Conservation (phyloP, 208 protist species). For the Acanthamoeba triangularis region DNA sequence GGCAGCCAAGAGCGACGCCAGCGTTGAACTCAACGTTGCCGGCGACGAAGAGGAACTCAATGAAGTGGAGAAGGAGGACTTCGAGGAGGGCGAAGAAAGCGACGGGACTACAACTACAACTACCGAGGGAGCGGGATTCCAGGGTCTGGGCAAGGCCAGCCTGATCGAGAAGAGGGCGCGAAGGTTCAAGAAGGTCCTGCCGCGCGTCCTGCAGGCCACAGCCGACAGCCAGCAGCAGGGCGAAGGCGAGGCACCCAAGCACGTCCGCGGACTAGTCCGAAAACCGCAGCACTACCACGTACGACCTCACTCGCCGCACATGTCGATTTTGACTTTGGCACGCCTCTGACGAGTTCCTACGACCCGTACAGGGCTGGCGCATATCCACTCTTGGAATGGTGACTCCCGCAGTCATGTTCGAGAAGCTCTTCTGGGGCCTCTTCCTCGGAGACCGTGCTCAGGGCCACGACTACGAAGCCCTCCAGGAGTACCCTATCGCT, state of each 20-base stretch:
- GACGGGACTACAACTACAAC: not conserved
- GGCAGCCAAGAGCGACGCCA: not conserved
- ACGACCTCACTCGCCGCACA: not conserved
- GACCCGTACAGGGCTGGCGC: not conserved
- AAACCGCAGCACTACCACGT: constrained; percentile 19
- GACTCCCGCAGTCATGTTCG: constrained; percentile 27
- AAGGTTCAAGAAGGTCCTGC: constrained; percentile 52
- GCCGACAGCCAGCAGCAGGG: not conserved
- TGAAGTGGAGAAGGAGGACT: not conserved
- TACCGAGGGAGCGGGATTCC: not conserved
- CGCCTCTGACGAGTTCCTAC: not conserved
- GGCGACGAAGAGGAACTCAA: not conserved
- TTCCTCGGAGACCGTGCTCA: not conserved
- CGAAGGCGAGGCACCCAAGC: not conserved
- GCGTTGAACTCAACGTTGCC: not conserved
- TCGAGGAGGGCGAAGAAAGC: not conserved
- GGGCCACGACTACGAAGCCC: not conserved
- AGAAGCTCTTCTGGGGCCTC: constrained; percentile 38
- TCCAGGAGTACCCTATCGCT: not conserved
- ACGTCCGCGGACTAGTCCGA: not conserved
- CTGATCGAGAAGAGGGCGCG: constrained; percentile 39
- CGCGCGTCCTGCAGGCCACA: constrained; percentile 21
- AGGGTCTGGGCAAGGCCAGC: constrained; percentile 42
- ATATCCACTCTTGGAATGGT: constrained; percentile 47
- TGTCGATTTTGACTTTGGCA: not conserved